phyloP scores from a whole-genome alignment of 495 filamentous ascomycete species.

The Penicillium cosmopolitanum region DNA sequence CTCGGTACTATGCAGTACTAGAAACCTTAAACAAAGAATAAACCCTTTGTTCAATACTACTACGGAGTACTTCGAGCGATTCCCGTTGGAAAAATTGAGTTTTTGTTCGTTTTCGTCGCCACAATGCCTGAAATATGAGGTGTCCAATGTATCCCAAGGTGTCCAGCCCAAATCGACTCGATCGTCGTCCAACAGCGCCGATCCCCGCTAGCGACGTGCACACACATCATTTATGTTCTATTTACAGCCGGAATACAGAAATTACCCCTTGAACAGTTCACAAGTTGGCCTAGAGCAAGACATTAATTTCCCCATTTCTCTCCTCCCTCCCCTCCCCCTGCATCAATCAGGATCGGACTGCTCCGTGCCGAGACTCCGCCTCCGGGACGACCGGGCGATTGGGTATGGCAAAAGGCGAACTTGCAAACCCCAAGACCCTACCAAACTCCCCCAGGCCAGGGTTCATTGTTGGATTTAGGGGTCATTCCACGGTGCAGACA shows the following conservation, averaged over 20 bases:
- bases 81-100: not conserved
- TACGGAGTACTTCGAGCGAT: too few relatives aligned
- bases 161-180: not conserved
- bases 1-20: too few relatives aligned
- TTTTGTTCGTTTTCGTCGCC: not conserved
- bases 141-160: not conserved
- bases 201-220: slow-evolving; percentile 1
- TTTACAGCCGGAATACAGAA: not conserved
- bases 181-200: not conserved
- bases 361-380: not conserved
- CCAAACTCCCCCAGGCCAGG: slow-evolving; percentile 1
- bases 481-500: not conserved
- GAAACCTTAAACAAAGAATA: too few relatives aligned
- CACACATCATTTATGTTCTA: not conserved
- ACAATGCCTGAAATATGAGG: slow-evolving; percentile 12
- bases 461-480: not conserved
- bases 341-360: not conserved
- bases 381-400: slow-evolving; percentile 3
- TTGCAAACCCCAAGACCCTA: not conserved
- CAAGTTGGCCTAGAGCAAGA: not conserved
- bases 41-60: too few relatives aligned
- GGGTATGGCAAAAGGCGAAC: too few relatives aligned
- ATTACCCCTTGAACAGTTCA: not conserved
- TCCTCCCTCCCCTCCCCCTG: not conserved
- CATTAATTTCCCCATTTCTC: not conserved